phyloP scores from a whole-genome alignment of 768 basidiomycete species.

The Tricholoma saponaceum region DNA sequence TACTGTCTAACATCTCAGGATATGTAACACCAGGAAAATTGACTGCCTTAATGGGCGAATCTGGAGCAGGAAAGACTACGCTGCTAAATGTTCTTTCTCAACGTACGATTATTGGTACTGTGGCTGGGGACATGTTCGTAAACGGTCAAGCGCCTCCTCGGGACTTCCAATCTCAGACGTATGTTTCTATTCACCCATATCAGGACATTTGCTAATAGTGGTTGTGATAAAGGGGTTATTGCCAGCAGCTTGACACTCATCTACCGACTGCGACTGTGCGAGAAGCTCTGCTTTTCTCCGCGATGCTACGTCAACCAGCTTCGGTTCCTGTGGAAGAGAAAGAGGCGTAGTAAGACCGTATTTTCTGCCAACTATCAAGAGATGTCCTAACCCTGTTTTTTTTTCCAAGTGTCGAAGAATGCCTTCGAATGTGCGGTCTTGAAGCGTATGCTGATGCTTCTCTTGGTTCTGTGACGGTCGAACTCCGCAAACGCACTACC shows the following conservation, averaged over 20 bases:
- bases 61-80: slow-evolving; percentile 54
- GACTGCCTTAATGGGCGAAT: no score
- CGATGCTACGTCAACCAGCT: slow-evolving; percentile 70
- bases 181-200: slow-evolving; percentile 1
- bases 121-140: slow-evolving; percentile 50
- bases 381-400: background rate
- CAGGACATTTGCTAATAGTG: background rate
- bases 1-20: slow-evolving; percentile 73
- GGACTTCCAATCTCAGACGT: slow-evolving; percentile 64
- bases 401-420: slow-evolving; percentile 33
- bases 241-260: slow-evolving; percentile 85
- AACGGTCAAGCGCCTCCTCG: slow-evolving; percentile 48
- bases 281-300: slow-evolving; percentile 80
- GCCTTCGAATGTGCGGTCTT: slow-evolving; percentile 64
- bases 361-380: background rate
- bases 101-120: slow-evolving; percentile 41
- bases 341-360: slow-evolving; percentile 63
- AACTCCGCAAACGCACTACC: slow-evolving; percentile 52
- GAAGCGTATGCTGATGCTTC: slow-evolving; percentile 58
- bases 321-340: slow-evolving; percentile 66
- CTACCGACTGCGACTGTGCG: slow-evolving; percentile 67
- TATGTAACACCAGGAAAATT: slow-evolving; percentile 83
- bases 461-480: slow-evolving; percentile 50
- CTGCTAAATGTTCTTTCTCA: slow-evolving; percentile 55
- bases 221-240: slow-evolving; percentile 58